These are phyloP conservation scores for Alternaria gansuensis DNA, from an alignment of 2,329 filamentous ascomycete species.

Conservation along the genomic window DNA sequence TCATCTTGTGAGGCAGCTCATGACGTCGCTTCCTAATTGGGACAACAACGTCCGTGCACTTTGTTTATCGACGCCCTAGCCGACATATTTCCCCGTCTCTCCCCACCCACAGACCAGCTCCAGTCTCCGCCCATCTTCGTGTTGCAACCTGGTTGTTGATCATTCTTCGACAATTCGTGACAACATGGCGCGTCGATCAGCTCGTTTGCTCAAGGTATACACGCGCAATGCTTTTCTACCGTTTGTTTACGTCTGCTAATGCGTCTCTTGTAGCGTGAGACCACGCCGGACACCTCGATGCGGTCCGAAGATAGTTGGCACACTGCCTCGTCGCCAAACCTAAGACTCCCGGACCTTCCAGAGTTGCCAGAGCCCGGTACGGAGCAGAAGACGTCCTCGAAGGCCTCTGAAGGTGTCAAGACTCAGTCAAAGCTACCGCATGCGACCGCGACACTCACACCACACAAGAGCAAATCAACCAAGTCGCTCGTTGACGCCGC, in stretches of 20 bases:
- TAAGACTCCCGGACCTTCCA: constrained; percentile 35
- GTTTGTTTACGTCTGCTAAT: constrained; percentile 47
- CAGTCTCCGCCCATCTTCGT: constrained; percentile 29
- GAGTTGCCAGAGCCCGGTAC: constrained; percentile 31
- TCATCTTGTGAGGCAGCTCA: constrained; percentile 6
- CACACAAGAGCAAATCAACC: constrained; percentile 55
- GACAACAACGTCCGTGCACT: constrained; percentile 23
- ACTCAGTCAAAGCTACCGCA: constrained; percentile 40
- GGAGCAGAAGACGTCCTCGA: constrained; percentile 35
- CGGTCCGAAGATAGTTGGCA: constrained; percentile 40
- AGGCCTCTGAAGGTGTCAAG: constrained; percentile 27
- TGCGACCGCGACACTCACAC: constrained; percentile 52
- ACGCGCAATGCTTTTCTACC: constrained; percentile 3
- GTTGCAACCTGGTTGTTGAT: constrained; percentile 7
- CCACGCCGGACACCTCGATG: constrained; percentile 29
- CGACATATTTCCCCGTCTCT: constrained; percentile 24
- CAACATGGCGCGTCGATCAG: constrained; percentile 51
- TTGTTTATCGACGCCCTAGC: constrained; percentile 34
- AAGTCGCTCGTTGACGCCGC: constrained; percentile 31
- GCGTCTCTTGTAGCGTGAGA: constrained; percentile 37
- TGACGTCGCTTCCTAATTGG: constrained; percentile 24
- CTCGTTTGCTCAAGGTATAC: constrained; percentile 50
- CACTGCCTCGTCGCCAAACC: constrained; percentile 38
- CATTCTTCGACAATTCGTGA: constrained; percentile 19
- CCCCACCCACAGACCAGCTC: constrained; percentile 40